Evolutionary conservation across 345 rosid species (phyloP).

Genomic region (Eutrema heterophyllum): DNA sequence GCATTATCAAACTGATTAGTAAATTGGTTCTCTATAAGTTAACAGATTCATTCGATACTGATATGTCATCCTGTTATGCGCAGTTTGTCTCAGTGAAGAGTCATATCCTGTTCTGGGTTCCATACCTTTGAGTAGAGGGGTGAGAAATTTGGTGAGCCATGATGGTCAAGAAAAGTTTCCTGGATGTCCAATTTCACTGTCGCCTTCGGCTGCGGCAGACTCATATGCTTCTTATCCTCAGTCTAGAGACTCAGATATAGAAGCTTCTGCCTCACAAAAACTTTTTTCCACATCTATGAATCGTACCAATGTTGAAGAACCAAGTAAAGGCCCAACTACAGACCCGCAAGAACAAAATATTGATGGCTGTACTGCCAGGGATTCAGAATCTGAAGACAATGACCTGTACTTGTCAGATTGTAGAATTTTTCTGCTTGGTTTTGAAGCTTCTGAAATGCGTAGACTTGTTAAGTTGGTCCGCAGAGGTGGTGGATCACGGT

Average conservation of each 20-base stretch:
- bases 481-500: conserved; percentile 85
- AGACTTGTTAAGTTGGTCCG: conserved; percentile 71
- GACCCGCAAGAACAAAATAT: conserved; percentile 41
- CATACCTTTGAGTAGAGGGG: conserved; percentile 39
- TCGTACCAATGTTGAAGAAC: conserved; percentile 39
- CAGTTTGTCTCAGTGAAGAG: conserved; percentile 90
- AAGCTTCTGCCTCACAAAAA: conserved; percentile 73
- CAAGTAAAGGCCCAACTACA: conserved; percentile 34
- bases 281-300: conserved; percentile 45
- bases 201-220: conserved; percentile 42
- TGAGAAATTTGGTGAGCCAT: conserved; percentile 34
- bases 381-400: conserved; percentile 75
- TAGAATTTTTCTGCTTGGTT: conserved; percentile 70
- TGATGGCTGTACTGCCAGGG: conserved; percentile 60
- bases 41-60: conserved; percentile 25
- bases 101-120: conserved; percentile 68
- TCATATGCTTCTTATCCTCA: conserved; percentile 39
- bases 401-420: conserved; percentile 90
- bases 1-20: conserved; percentile 6
- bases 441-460: conserved; percentile 79
- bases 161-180: conserved; percentile 46
- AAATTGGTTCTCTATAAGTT: conserved; percentile 15
- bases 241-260: conserved; percentile 58
- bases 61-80: conserved; percentile 37
- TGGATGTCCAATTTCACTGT: conserved; percentile 33